Evolutionary conservation across 2,329 filamentous ascomycete genomes (phyloP).

Genomic region (Pseudopithomyces chartarum): DNA sequence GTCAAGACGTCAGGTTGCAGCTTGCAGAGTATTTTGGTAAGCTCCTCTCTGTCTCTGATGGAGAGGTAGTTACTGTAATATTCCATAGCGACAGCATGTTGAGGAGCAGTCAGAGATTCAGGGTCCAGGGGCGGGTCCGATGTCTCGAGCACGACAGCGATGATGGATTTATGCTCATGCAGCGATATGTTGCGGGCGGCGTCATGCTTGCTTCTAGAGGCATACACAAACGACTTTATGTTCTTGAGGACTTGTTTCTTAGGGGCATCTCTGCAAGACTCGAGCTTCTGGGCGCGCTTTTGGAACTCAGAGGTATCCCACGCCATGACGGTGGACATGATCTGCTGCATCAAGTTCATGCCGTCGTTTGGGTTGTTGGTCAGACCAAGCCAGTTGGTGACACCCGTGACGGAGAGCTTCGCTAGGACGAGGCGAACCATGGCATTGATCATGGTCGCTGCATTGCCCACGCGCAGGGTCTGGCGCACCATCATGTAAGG

Average conservation of each 20-base stretch:
- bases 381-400: slow-evolving; percentile 80
- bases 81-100: slow-evolving; percentile 69
- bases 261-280: slow-evolving; percentile 63
- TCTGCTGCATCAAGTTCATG: slow-evolving; percentile 79
- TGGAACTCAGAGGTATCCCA: slow-evolving; percentile 76
- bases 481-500: slow-evolving; percentile 75
- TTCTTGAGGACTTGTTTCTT: slow-evolving; percentile 65
- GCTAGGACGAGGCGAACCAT: slow-evolving; percentile 74
- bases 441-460: slow-evolving; percentile 78
- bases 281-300: slow-evolving; percentile 67
- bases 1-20: slow-evolving; percentile 76
- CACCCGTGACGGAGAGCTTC: slow-evolving; percentile 74
- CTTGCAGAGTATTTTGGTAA: slow-evolving; percentile 69
- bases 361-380: slow-evolving; percentile 74
- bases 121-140: slow-evolving; percentile 51
- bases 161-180: slow-evolving; percentile 63
- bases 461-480: slow-evolving; percentile 76
- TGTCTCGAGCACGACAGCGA: slow-evolving; percentile 66
- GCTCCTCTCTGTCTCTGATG: slow-evolving; percentile 73
- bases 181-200: slow-evolving; percentile 62
- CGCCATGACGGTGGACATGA: slow-evolving; percentile 72
- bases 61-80: slow-evolving; percentile 74
- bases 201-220: slow-evolving; percentile 62
- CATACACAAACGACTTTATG: slow-evolving; percentile 63
- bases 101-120: slow-evolving; percentile 58